These are phyloP conservation scores for Auricularia sp. DNA, from an alignment of 768 basidiomycete species.

Conservation along the genomic window DNA sequence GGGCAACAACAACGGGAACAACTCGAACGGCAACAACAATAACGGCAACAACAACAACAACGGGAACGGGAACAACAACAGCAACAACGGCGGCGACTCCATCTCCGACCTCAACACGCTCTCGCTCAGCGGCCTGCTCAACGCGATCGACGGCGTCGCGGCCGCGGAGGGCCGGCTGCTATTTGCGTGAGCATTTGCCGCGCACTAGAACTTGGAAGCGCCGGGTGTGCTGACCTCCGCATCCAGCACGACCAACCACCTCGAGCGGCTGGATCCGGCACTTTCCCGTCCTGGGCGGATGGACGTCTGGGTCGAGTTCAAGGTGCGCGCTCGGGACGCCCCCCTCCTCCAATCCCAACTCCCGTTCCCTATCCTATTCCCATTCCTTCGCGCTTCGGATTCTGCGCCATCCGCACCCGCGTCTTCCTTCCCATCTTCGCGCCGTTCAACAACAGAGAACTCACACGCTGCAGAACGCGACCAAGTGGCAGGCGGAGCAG, in stretches of 20 bases:
- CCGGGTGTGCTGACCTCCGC: not conserved
- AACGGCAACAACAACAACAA: constrained; percentile 35
- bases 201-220: not conserved
- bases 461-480: constrained; percentile 31
- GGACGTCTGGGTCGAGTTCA: constrained; percentile 73
- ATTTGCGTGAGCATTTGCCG: constrained; percentile 43
- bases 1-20: constrained; percentile 22
- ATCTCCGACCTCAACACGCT: constrained; percentile 73
- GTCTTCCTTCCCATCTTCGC: not conserved
- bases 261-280: constrained; percentile 81
- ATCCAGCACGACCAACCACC: constrained; percentile 63
- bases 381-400: not conserved
- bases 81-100: constrained; percentile 17
- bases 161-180: constrained; percentile 80
- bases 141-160: constrained; percentile 78
- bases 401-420: not conserved
- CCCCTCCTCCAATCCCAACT: too few species aligned
- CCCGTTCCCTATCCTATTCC: too few species aligned
- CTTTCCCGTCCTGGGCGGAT: constrained; percentile 85
- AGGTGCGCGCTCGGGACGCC: constrained; percentile 19
- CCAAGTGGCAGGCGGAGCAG: constrained; percentile 74
- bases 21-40: constrained; percentile 22
- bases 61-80: constrained; percentile 32
- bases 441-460: not conserved
- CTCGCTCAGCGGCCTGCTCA: constrained; percentile 70